These are phyloP conservation scores for Pyracantha coccinea DNA, from an alignment of 331 rosid genomes.

Conservation along the genomic window DNA sequence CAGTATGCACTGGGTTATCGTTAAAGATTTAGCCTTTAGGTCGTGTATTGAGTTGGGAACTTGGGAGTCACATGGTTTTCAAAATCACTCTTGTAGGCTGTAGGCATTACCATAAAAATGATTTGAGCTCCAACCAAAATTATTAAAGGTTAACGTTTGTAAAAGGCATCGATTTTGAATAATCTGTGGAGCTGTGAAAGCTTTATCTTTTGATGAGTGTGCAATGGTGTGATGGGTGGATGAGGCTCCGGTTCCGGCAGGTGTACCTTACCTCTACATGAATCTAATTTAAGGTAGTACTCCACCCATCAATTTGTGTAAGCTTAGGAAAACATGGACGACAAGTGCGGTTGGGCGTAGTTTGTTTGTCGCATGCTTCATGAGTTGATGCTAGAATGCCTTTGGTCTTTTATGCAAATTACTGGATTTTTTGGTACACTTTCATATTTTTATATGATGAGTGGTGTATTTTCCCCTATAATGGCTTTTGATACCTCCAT, in stretches of 20 bases:
- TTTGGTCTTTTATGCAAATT: neutral
- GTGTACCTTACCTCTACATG: neutral
- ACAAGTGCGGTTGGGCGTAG: neutral
- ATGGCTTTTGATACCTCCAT: conserved; percentile 14
- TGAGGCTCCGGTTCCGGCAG: neutral
- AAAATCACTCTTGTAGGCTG: neutral
- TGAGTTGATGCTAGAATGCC: neutral
- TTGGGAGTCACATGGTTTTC: neutral
- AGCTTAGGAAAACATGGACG: neutral
- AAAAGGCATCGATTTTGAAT: neutral
- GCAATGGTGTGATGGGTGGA: neutral
- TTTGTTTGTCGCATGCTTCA: neutral
- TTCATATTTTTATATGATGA: neutral
- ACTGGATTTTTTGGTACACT: neutral
- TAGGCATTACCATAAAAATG: neutral
- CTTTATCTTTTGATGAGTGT: neutral
- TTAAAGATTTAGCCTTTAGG: neutral
- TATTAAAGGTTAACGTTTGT: neutral
- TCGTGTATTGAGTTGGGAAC: neutral
- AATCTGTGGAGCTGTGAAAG: neutral
- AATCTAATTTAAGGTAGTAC: neutral
- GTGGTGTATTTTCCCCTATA: conserved; percentile 8
- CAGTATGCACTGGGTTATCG: neutral
- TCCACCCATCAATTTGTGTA: neutral
- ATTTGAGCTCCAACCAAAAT: neutral